Conservation (phyloP, 2,329 filamentous ascomycete species). For the Karstenula rhodostoma region DNA sequence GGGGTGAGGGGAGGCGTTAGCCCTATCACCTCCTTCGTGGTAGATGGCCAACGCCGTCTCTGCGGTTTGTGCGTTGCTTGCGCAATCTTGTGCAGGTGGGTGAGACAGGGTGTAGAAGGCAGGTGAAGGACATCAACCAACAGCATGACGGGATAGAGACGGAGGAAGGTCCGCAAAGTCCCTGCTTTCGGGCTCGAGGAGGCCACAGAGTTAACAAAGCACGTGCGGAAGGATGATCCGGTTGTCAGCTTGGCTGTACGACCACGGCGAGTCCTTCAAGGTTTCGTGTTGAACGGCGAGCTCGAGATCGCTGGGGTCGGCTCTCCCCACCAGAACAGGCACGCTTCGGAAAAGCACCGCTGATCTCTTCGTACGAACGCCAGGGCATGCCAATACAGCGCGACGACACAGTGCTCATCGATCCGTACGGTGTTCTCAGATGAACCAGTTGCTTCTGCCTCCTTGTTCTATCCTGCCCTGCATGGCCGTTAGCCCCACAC, state of each 20-base stretch:
- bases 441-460: neutral
- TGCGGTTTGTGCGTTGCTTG: too few relatives aligned
- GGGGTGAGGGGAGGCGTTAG: too few relatives aligned
- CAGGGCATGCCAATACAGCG: neutral
- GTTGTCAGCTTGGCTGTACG: neutral
- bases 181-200: neutral
- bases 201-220: neutral
- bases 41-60: too few relatives aligned
- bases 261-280: neutral
- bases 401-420: neutral
- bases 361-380: neutral
- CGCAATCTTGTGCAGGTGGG: too few relatives aligned
- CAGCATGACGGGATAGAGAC: too few relatives aligned
- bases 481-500: neutral
- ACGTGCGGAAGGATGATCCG: slow-evolving; percentile 3
- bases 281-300: neutral
- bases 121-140: too few relatives aligned
- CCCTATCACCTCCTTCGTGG: neutral
- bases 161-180: too few relatives aligned
- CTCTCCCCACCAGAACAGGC: neutral
- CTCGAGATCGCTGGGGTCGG: neutral
- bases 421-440: neutral
- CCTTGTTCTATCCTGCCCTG: neutral
- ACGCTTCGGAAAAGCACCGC: neutral
- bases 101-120: too few relatives aligned